phyloP scores from a whole-genome alignment of 371 early-diverging fungal genomes.

The Mortierella sp. region DNA sequence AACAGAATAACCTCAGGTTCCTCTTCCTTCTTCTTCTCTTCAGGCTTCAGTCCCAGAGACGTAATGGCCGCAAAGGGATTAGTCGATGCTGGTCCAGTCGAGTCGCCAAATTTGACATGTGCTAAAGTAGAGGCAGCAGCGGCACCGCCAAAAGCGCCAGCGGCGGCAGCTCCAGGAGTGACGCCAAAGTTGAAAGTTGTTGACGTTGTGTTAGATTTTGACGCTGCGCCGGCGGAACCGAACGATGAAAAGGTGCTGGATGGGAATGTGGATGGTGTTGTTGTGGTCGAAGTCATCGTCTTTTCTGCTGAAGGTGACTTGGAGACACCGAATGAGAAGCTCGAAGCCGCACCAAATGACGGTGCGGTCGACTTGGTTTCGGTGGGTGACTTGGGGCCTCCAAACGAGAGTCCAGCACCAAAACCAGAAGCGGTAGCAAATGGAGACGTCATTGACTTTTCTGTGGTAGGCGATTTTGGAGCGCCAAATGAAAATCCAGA shows the following conservation, averaged over 20 bases:
- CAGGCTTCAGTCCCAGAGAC: not conserved
- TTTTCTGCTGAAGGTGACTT: not conserved
- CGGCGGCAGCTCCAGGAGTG: not conserved
- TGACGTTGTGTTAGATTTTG: not conserved
- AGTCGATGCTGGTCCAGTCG: not conserved
- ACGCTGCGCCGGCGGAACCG: not conserved
- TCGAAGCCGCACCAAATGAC: not conserved
- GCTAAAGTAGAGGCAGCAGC: not conserved
- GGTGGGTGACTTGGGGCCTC: constrained; percentile 2
- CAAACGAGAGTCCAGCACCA: not conserved
- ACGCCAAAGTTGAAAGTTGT: constrained; percentile 31
- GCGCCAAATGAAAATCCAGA: constrained; percentile 1
- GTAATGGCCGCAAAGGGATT: constrained; percentile 13
- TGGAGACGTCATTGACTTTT: not conserved
- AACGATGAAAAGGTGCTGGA: not conserved
- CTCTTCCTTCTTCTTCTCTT: not conserved
- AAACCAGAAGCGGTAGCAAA: constrained; percentile 6
- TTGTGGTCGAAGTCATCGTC: not conserved
- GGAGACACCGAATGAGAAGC: not conserved
- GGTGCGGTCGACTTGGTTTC: no score
- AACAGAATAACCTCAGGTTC: not conserved
- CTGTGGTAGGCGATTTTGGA: not conserved
- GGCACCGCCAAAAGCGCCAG: not conserved
- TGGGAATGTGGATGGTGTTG: not conserved
- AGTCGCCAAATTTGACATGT: not conserved